phyloP scores from a whole-genome alignment of 768 basidiomycete species.

The Lepiota venenata region DNA sequence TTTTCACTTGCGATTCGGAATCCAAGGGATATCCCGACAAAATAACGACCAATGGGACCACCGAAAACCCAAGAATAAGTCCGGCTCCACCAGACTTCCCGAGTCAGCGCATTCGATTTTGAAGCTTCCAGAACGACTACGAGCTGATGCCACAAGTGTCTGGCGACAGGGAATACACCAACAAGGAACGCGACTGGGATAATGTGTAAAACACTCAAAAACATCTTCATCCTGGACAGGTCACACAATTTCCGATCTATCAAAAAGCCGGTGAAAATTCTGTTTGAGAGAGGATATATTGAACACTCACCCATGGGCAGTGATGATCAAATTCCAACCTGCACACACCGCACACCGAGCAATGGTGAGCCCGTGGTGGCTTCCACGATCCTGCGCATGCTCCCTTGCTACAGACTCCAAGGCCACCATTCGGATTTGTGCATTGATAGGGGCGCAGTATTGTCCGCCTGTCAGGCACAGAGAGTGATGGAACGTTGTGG shows the following conservation, averaged over 20 bases:
- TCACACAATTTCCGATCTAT: constrained; percentile 42
- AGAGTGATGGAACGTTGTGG: constrained; percentile 27
- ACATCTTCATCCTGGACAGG: constrained; percentile 33
- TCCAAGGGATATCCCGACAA: constrained; percentile 35
- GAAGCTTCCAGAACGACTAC: constrained; percentile 26
- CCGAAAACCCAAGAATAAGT: constrained; percentile 40
- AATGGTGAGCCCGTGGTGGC: constrained; percentile 41
- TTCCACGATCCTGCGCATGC: constrained; percentile 36
- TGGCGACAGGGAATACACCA: constrained; percentile 25
- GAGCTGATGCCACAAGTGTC: constrained; percentile 25
- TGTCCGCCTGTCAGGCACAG: constrained; percentile 26
- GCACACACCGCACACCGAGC: constrained; percentile 42
- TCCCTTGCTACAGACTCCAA: constrained; percentile 31
- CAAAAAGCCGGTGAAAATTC: background rate
- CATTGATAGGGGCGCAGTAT: constrained; percentile 40
- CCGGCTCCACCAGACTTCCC: constrained; percentile 39
- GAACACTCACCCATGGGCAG: constrained; percentile 39
- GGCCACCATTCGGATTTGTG: constrained; percentile 26
- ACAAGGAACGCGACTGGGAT: constrained; percentile 27
- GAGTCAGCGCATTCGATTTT: constrained; percentile 24
- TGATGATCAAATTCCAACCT: constrained; percentile 44
- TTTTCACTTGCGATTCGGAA: constrained; percentile 25
- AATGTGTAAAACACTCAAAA: constrained; percentile 29
- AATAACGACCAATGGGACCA: constrained; percentile 40
- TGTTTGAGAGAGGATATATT: background rate